Evolutionary conservation across 768 basidiomycete genomes (phyloP).

Genomic region (Dioszegia crocea): DNA sequence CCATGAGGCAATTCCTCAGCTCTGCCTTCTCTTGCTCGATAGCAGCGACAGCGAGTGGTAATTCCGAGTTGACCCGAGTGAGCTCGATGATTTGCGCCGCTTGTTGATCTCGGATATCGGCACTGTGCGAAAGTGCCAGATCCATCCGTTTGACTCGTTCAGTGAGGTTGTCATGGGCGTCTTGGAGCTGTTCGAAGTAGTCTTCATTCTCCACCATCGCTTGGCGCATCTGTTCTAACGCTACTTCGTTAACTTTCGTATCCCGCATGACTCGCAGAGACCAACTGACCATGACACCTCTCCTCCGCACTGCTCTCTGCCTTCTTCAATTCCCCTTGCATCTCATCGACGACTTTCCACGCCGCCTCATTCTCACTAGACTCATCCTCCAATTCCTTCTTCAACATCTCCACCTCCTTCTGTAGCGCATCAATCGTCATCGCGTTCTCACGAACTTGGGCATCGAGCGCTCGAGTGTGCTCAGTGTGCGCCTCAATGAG

Average conservation of each 20-base stretch:
- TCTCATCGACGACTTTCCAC: conserved; percentile 2
- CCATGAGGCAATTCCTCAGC: neutral
- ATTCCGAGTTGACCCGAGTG: neutral
- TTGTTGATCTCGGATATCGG: neutral
- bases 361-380: conserved; percentile 12
- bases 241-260: conserved; percentile 5
- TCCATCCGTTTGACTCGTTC: conserved; percentile 12
- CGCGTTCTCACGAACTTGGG: conserved; percentile 14
- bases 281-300: neutral
- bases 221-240: conserved; percentile 2
- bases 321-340: neutral
- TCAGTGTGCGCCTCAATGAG: conserved; percentile 20
- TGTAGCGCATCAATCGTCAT: conserved; percentile 8
- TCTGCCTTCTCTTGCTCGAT: neutral
- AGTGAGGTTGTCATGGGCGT: conserved; percentile 21
- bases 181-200: conserved; percentile 23
- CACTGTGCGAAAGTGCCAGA: neutral
- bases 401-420: conserved; percentile 4
- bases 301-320: neutral
- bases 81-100: conserved; percentile 9
- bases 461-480: conserved; percentile 16
- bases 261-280: neutral
- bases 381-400: conserved; percentile 7
- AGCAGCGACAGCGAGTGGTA: neutral
- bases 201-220: conserved; percentile 32